Base-by-base conservation (phyloP, 2,329 filamentous ascomycete species). In the Aspergillus flavus region DNA sequence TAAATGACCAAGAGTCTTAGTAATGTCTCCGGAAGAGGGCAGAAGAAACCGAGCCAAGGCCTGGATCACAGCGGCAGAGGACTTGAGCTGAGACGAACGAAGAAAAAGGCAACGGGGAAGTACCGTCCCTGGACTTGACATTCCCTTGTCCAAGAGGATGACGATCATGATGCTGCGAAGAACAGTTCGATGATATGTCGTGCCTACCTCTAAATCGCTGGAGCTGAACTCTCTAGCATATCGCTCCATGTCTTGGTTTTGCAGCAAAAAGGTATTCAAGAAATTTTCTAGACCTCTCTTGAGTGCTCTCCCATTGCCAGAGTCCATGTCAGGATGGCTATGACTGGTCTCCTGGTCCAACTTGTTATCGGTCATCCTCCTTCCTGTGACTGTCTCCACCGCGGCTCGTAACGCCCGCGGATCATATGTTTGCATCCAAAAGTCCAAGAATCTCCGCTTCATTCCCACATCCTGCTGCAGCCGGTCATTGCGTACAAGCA, bases 391-490 rank as follows among this genome's bases (percentile, higher is more conserved):
- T 2, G 85, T 84, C 69, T 90, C 87, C 21, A 82, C 78, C 2
- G 85, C 87, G 1, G 83, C 80, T 59, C 79, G 79, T 46, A 90
- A 76, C 4, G 78, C 75, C 7, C 73, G 74, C 4, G 82, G 74
- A 56, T 88, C 80, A 71, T 90, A 90, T 1, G 82, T 84, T 55
- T 86, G 80, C 2, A 85, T 78, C 83, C 86, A 89, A 11, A 89
- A 74, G 57, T 83, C 80, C 46, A 87, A 72, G 65, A 87, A 89
- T 45, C 82, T 82, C 61, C 83, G 84, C 52, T 84, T 83, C 55
- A 86, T 75, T 3, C 87, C 87, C 48, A 89, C 72, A 70, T 90
- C 87, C 30, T 84, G 82, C 36, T 79, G 81, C 34, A 87, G 75
- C 16, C 84, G 78, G 23, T 78, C 76, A 10, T 78, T 79, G 57